These are phyloP conservation scores for Ilyonectria destructans DNA, from an alignment of 2,329 filamentous ascomycete species.

Conservation along the genomic window DNA sequence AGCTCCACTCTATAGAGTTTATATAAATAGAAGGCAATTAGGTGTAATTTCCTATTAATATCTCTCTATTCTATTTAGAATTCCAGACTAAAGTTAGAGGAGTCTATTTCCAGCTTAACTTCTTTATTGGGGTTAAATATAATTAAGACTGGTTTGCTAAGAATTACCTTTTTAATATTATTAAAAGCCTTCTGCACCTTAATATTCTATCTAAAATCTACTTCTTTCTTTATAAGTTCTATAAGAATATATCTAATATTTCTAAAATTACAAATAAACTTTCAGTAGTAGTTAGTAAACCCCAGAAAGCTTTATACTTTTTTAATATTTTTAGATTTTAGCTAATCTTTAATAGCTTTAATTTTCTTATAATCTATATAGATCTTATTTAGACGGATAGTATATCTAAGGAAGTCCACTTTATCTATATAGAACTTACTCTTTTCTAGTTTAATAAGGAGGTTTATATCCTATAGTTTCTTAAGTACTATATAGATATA, in stretches of 20 bases:
- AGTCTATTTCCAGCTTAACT: conserved; percentile 35
- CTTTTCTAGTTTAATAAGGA: conserved; percentile 30
- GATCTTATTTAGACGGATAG: conserved; percentile 29
- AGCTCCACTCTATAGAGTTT: conserved; percentile 41
- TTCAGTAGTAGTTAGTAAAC: conserved; percentile 8
- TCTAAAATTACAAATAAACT: conserved; percentile 36
- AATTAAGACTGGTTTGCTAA: conserved; percentile 13
- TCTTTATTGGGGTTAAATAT: conserved; percentile 28
- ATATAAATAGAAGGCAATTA: conserved; percentile 38
- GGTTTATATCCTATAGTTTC: conserved; percentile 32
- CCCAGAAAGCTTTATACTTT: conserved; percentile 38
- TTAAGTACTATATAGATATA: conserved; percentile 36
- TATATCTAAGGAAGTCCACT: conserved; percentile 29
- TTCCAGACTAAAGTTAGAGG: conserved; percentile 28
- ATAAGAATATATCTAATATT: conserved; percentile 18
- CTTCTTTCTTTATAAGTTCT: conserved; percentile 27
- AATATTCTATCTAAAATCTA: conserved; percentile 14
- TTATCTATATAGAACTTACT: conserved; percentile 30
- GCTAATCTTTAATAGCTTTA: conserved; percentile 18
- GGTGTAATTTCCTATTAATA: conserved; percentile 30
- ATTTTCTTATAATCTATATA: conserved; percentile 38
- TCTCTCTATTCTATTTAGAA: conserved; percentile 31
- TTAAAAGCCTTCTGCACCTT: conserved; percentile 19
- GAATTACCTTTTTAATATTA: conserved; percentile 22
- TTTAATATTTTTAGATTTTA: conserved; percentile 18